These are phyloP conservation scores for Spizellomyces sp. DNA, from an alignment of 192 early-diverging fungal genomes.

Conservation along the genomic window DNA sequence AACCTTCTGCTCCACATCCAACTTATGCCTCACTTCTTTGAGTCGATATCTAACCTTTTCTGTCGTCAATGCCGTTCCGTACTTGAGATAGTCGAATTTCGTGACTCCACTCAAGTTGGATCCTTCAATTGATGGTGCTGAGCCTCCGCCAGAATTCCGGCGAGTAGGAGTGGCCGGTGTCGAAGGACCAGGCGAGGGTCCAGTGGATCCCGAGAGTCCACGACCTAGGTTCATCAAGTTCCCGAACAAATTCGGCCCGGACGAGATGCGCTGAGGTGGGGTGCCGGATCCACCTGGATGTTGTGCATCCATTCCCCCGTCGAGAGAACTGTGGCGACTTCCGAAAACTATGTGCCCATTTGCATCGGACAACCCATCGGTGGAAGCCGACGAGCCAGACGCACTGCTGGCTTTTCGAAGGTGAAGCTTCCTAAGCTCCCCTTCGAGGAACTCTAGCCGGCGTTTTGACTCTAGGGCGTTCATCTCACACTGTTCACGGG, in stretches of 20 bases:
- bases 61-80: conserved; percentile 46
- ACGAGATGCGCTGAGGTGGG: background rate
- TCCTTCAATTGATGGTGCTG: background rate
- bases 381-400: background rate
- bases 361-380: background rate
- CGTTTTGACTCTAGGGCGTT: conserved; percentile 29
- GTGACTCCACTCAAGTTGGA: conserved; percentile 1
- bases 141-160: background rate
- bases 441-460: conserved; percentile 40
- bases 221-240: background rate
- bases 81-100: conserved; percentile 42
- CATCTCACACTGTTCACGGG: conserved; percentile 68
- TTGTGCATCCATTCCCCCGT: conserved; percentile 1
- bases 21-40: conserved; percentile 88
- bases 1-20: conserved; percentile 91
- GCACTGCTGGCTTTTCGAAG: conserved; percentile 11
- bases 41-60: conserved; percentile 71
- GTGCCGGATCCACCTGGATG: background rate
- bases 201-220: background rate
- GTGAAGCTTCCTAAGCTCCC: conserved; percentile 38
- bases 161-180: conserved; percentile 8
- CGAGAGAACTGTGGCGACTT: conserved; percentile 33
- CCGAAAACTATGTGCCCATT: background rate
- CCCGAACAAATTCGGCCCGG: conserved; percentile 4
- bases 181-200: conserved; percentile 8